Base-by-base conservation (phyloP, 1,284 basidiomycete genomes). In the Cutaneotrichosporon arboriforme region DNA sequence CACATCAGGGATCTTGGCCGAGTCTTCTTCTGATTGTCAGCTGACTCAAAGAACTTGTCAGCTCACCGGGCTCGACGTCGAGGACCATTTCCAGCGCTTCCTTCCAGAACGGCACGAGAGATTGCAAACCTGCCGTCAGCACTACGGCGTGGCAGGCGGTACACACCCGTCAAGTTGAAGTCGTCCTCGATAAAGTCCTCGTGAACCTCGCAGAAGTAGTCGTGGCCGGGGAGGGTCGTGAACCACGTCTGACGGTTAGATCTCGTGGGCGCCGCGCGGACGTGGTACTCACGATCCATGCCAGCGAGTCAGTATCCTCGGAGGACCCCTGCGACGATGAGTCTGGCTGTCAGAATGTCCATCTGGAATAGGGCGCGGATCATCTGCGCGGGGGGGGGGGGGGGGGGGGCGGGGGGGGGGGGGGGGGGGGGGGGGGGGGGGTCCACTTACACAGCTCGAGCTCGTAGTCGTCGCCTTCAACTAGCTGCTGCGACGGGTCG, bases 31-130 rank as follows among this genome's bases (percentile, higher is more conserved):
- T 74, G 55, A 41, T 20, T 26, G 35, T 57, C 46, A 59, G 55
- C 37, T 46, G n/a, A n/a, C n/a, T n/a, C n/a, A n/a, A n/a, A n/a
- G n/a, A n/a, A n/a, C n/a, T n/a, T n/a, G n/a, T n/a, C n/a, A n/a
- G 72, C 84, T 73, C 74, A 92, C 91, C 91, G 77, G 96, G 90
- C 77, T 99, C 96, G 49, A 98, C 94, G 76, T 99, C 96, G 56
- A 99, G 77, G n/a, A 98, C 92, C 96, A 99, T 99, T 78, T 99
- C 96, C 83, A 99, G 86, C 23, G 96, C 96, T 75, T 98, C 96
- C 76, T 97, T 75, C 90, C 96, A 99, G 72, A 98, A 99, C 9
- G 96, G 80, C 1, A 98, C 93, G 81, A 97, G 86, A 17, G 84
- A 82, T 71, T 92, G 93, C 61, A 99, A 77, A 2, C 96, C 96